Base-by-base conservation (phyloP, 768 basidiomycete species). In the Suillus tomentosus region DNA sequence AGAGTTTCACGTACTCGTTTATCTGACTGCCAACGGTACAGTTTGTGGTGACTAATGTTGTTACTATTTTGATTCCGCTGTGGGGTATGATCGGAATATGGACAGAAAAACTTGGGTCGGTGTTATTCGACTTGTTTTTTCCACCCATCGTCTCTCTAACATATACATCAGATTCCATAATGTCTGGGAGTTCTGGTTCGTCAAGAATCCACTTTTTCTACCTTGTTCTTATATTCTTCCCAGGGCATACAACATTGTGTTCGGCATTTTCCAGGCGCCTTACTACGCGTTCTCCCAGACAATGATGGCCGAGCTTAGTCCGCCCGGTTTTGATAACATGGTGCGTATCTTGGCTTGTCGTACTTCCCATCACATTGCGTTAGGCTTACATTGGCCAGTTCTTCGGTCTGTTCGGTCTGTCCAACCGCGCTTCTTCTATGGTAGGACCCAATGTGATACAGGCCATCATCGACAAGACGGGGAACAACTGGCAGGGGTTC, bases 61-160 rank as follows among this genome's bases (percentile, higher is more conserved):
- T 89, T 5, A 90, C 90, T 3, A 83, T 93, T 31, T 48, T 93
- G 51, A 92, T 94, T 60, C 91, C 92, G 1, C 79, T 93, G 7
- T 94, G 92, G 92, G 90, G 91, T 15, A 90, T 91, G 90, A 80
- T 93, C 50, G 92, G 93, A 2, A 86, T 94, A 56, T 92, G 92
- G 91, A 92, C 92, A 0, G 66, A 77, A 10, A 89, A 82, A 64
- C 68, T 95, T 56, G 92, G 92, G 88, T 90, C 67, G 24, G 24
- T 48, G 17, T 9, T 17, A 31, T n/a, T 47, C 7, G 42, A 42
- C 55, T 42, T 17, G 6, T 40, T 17, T 31, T 1, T 42, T 27
- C 27, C 5, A 13, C 2, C 1, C 17, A 22, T 39, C 40, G 55
- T 36, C 24, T 13, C n/a, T 57, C 59, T 67, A 50, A 65, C 39